Conservation (phyloP, 1,139 yeast genomes). For the Zygoascus sp. region DNA sequence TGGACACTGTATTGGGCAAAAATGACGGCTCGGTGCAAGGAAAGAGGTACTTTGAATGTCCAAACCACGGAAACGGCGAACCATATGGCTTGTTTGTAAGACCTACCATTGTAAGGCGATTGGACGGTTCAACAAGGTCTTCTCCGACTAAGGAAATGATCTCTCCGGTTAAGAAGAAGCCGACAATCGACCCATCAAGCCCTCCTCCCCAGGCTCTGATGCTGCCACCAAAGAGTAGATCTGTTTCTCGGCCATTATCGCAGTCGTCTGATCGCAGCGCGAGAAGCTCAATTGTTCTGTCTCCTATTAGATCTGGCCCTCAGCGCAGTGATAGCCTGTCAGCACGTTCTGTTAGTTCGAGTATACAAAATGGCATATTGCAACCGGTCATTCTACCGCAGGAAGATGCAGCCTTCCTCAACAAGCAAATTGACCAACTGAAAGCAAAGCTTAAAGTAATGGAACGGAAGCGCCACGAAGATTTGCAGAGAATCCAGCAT, state of each 20-base stretch:
- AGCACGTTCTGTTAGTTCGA: constrained; percentile 3
- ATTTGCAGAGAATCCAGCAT: constrained; percentile 24
- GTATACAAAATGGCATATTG: constrained; percentile 4
- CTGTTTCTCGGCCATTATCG: background rate
- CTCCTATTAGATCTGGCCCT: background rate
- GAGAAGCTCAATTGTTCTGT: background rate
- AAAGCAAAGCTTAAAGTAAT: constrained; percentile 30
- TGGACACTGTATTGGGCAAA: constrained; percentile 61
- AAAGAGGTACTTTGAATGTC: constrained; percentile 53
- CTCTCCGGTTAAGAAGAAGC: background rate
- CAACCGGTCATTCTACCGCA: background rate
- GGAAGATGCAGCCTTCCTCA: constrained; percentile 1
- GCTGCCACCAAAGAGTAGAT: background rate
- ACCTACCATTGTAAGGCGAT: constrained; percentile 20
- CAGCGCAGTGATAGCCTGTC: constrained; percentile 7
- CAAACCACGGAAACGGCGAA: constrained; percentile 14
- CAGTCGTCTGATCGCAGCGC: background rate
- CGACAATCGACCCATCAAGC: background rate
- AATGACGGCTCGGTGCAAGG: constrained; percentile 77
- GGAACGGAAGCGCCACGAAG: constrained; percentile 33
- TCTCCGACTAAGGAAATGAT: background rate
- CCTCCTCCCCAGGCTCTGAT: background rate
- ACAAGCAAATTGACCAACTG: constrained; percentile 29
- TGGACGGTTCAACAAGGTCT: background rate
- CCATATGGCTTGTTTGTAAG: constrained; percentile 48